Evolutionary conservation across 192 early-diverging fungal species (phyloP).

Genomic region (Podila verticillata): DNA sequence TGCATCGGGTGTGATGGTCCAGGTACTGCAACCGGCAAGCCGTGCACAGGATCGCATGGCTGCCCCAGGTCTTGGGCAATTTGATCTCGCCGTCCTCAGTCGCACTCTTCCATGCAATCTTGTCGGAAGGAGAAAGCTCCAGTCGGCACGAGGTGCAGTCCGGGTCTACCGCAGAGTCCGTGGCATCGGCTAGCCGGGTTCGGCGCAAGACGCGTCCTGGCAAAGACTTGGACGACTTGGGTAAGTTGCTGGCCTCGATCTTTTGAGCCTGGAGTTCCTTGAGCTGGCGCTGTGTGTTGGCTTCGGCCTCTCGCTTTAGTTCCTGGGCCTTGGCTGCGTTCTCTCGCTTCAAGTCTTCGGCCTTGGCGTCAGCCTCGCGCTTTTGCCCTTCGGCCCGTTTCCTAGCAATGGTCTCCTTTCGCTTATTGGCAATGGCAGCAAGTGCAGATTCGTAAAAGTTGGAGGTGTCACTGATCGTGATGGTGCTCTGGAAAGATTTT

Average conservation of each 20-base stretch:
- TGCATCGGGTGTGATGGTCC: slow-evolving; percentile 37
- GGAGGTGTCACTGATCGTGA: slow-evolving; percentile 9
- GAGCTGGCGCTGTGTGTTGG: neutral
- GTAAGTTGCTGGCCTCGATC: slow-evolving; percentile 39
- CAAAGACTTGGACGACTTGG: slow-evolving; percentile 40
- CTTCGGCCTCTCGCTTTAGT: slow-evolving; percentile 7
- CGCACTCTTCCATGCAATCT: slow-evolving; percentile 23
- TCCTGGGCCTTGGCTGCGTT: neutral
- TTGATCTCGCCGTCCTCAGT: slow-evolving; percentile 23
- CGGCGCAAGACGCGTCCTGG: slow-evolving; percentile 42
- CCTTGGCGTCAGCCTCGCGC: slow-evolving; percentile 2
- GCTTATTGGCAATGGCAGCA: slow-evolving; percentile 19
- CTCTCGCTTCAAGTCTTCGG: slow-evolving; percentile 2
- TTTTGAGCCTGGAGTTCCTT: slow-evolving; percentile 33
- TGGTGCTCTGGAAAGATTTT: slow-evolving; percentile 18
- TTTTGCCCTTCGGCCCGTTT: slow-evolving; percentile 9
- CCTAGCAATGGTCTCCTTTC: slow-evolving; percentile 24
- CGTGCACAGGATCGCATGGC: slow-evolving; percentile 32
- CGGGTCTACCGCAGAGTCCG: slow-evolving; percentile 21
- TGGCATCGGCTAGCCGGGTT: slow-evolving; percentile 3
- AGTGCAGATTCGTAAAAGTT: slow-evolving; percentile 32
- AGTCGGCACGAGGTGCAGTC: slow-evolving; percentile 45
- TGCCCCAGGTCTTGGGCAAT: slow-evolving; percentile 37
- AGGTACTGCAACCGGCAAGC: slow-evolving; percentile 28
- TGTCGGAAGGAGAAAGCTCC: slow-evolving; percentile 33